These are phyloP conservation scores for Saccharomycopsis crataegensis DNA, from an alignment of 1,139 yeast species.

Conservation along the genomic window DNA sequence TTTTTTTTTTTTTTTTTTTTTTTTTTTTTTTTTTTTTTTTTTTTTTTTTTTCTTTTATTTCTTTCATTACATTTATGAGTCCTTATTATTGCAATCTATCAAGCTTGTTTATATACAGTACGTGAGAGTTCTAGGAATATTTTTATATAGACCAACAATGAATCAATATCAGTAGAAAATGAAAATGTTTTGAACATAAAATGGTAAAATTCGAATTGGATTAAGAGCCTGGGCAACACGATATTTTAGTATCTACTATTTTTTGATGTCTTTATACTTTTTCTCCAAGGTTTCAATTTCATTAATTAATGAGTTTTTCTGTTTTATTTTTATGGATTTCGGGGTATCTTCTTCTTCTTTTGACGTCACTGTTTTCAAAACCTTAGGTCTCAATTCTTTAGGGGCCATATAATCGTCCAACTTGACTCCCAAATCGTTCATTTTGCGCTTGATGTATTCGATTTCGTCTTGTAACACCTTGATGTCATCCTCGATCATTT, in stretches of 20 bases:
- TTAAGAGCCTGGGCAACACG: neutral
- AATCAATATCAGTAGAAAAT: neutral
- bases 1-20: neutral
- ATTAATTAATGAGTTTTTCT: too few relatives aligned
- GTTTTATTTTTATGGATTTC: neutral
- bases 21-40: neutral
- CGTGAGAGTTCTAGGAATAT: neutral
- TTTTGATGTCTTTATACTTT: slow-evolving; percentile 6
- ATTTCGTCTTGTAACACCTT: slow-evolving; percentile 63
- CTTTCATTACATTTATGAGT: neutral
- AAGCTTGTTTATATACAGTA: too few relatives aligned
- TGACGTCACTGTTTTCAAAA: slow-evolving; percentile 28
- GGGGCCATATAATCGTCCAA: slow-evolving; percentile 44
- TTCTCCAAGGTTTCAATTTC: slow-evolving; percentile 7
- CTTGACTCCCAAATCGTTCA: slow-evolving; percentile 36
- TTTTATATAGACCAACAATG: neutral
- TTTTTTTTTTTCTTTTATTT: neutral
- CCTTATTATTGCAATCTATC: too few relatives aligned
- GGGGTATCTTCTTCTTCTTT: neutral
- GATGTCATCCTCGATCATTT: slow-evolving; percentile 62
- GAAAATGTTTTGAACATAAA: neutral
- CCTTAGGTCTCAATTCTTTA: slow-evolving; percentile 38
- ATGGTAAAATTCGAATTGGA: neutral
- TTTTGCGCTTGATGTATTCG: slow-evolving; percentile 46
- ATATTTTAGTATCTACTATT: neutral